These are phyloP conservation scores for Botryotinia convoluta DNA, from an alignment of 2,329 filamentous ascomycete genomes.

Conservation along the genomic window DNA sequence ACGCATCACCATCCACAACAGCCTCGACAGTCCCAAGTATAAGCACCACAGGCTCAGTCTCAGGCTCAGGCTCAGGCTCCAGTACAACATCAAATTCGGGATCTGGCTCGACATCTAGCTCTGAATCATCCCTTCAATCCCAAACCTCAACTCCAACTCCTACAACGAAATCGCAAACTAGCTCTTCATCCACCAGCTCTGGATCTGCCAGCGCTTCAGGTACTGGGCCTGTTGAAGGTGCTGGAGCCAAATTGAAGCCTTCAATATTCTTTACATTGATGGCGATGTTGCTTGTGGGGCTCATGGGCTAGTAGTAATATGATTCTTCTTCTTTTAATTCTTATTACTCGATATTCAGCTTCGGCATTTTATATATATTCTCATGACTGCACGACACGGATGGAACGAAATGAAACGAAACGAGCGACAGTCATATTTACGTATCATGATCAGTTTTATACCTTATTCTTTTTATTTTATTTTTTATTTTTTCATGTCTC, in stretches of 20 bases:
- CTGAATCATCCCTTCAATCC: neutral
- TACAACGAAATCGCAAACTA: neutral
- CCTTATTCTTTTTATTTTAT: neutral
- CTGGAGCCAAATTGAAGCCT: neutral
- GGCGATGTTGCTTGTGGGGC: neutral
- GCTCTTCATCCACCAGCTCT: neutral
- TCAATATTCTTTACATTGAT: neutral
- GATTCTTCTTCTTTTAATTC: neutral
- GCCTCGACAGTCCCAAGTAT: neutral
- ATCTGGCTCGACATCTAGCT: neutral
- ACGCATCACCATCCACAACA: neutral
- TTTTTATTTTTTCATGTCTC: neutral
- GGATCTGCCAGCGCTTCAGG: neutral
- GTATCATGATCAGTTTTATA: neutral
- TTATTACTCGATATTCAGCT: neutral
- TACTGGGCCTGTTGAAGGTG: neutral
- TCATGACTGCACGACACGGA: neutral
- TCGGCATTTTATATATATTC: neutral
- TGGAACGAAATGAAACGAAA: too few relatives aligned
- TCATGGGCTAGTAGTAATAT: neutral
- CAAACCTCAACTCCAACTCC: constrained; percentile 1
- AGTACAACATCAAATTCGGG: neutral
- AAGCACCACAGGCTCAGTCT: neutral
- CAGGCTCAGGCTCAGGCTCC: neutral
- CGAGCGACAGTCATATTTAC: neutral